Evolutionary conservation across 441 rosid species (phyloP).

Genomic region (Bruguiera hainesii): DNA sequence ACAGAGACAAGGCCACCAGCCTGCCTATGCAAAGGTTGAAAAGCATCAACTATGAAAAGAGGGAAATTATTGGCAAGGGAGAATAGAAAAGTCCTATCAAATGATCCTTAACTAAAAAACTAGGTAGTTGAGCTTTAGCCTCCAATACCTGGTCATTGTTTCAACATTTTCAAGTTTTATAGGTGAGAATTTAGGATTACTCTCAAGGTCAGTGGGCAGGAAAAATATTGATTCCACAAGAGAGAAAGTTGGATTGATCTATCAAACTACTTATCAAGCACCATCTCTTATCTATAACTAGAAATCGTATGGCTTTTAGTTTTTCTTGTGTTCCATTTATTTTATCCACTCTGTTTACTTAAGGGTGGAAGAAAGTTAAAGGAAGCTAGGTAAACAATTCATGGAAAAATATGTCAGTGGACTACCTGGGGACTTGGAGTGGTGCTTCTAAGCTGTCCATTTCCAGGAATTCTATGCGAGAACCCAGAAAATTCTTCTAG

Average conservation of each 20-base stretch:
- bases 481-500: slow-evolving; percentile 69
- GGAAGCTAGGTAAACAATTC: neutral
- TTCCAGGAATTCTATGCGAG: slow-evolving; percentile 40
- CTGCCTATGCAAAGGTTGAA: no score
- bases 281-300: no score
- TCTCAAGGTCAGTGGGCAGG: neutral
- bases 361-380: neutral
- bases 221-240: neutral
- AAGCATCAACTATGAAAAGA: no score
- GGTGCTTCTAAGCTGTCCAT: slow-evolving; percentile 38
- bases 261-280: no score
- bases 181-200: neutral
- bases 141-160: neutral
- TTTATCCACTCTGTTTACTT: neutral
- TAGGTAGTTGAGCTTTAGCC: neutral
- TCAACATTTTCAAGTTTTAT: neutral
- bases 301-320: no score
- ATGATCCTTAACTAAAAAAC: no score
- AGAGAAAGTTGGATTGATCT: neutral
- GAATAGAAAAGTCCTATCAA: no score
- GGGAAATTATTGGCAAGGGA: no score
- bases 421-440: slow-evolving; percentile 89
- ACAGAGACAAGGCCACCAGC: no score
- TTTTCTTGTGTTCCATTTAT: neutral
- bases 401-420: neutral